These are phyloP conservation scores for Phytopythium montanum DNA, from an alignment of 352 stramenopile species.

Conservation along the genomic window DNA sequence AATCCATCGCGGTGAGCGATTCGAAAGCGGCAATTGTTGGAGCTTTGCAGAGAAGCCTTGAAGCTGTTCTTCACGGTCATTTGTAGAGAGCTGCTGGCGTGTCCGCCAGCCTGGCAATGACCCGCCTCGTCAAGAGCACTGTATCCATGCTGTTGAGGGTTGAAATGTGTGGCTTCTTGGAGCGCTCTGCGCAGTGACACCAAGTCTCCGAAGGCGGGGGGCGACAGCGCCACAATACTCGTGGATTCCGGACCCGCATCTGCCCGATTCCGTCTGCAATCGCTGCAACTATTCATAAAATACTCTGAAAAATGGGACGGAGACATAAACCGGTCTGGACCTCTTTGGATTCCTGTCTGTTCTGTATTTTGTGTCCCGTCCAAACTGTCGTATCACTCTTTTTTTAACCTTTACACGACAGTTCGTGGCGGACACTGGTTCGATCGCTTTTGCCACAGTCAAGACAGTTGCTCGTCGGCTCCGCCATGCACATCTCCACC, in stretches of 20 bases:
- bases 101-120: no score
- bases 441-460: not conserved
- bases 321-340: not conserved
- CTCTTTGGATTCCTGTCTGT: not conserved
- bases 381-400: not conserved
- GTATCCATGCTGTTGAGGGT: not conserved
- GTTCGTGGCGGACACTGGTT: not conserved
- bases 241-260: not conserved
- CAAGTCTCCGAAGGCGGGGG: no score
- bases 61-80: no score
- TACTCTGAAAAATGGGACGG: constrained; percentile 2
- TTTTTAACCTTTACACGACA: not conserved
- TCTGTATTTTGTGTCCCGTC: not conserved
- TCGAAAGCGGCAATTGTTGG: not conserved
- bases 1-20: not conserved
- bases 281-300: not conserved
- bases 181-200: not conserved
- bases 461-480: not conserved
- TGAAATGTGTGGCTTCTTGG: not conserved
- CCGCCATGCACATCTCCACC: not conserved
- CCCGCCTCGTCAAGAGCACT: no score
- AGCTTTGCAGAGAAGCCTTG: no score
- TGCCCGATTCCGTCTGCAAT: not conserved
- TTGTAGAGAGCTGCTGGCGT: no score
- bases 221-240: not conserved